phyloP scores from a whole-genome alignment of 2,329 filamentous ascomycete species.

The Chaetomium sp. region DNA sequence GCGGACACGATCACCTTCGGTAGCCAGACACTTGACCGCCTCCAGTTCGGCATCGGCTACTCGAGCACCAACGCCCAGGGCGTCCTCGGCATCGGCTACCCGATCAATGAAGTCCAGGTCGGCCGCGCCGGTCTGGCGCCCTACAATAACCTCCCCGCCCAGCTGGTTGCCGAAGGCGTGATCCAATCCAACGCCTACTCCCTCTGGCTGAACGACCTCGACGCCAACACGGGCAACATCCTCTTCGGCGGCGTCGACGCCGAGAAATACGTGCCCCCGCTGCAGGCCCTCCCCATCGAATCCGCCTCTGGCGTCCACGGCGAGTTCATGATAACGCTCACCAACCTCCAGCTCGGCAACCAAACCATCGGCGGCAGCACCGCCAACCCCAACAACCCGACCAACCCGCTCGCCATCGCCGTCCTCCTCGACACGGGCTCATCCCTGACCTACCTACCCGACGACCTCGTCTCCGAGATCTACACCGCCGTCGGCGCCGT shows the following conservation, averaged over 20 bases:
- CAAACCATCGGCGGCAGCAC: conserved; percentile 44
- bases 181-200: conserved; percentile 72
- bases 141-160: conserved; percentile 71
- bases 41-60: conserved; percentile 78
- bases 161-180: conserved; percentile 60
- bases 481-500: conserved; percentile 61
- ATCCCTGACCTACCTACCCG: conserved; percentile 67
- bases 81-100: conserved; percentile 84
- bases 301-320: conserved; percentile 52
- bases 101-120: conserved; percentile 74
- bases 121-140: conserved; percentile 53
- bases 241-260: conserved; percentile 76
- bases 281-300: conserved; percentile 70
- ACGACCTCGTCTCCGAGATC: conserved; percentile 55
- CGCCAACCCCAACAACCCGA: conserved; percentile 36
- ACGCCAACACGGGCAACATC: conserved; percentile 65
- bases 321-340: conserved; percentile 72
- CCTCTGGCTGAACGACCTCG: conserved; percentile 73
- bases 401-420: conserved; percentile 48
- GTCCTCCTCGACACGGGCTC: conserved; percentile 74
- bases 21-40: conserved; percentile 51
- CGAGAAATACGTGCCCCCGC: conserved; percentile 61
- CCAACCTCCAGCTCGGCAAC: conserved; percentile 53
- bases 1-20: conserved; percentile 70
- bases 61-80: conserved; percentile 63